Conservation (phyloP, 164 flowering plant species). For the Annona cherimola region DNA sequence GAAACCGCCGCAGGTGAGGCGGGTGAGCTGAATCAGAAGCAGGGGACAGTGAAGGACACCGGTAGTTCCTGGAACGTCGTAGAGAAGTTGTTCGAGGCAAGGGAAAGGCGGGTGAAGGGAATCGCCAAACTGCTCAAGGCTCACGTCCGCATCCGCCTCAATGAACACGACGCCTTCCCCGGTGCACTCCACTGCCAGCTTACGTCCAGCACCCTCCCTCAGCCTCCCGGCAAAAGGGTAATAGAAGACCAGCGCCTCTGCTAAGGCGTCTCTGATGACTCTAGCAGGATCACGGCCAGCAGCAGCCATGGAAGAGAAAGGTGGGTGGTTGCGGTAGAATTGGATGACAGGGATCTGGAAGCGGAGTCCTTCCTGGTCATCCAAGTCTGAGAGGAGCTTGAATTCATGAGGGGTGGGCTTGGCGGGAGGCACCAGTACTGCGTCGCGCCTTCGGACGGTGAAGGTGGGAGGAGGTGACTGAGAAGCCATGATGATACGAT, state of each 20-base stretch:
- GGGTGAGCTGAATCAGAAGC: constrained; percentile 34
- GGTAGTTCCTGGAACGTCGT: constrained; percentile 38
- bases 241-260: constrained; percentile 28
- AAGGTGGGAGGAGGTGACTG: neutral
- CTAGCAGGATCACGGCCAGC: constrained; percentile 23
- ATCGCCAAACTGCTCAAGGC: constrained; percentile 28
- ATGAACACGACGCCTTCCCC: constrained; percentile 26
- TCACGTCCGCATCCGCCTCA: constrained; percentile 23
- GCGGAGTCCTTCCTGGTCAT: constrained; percentile 31
- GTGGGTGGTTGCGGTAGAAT: constrained; percentile 11
- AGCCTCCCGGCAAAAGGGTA: constrained; percentile 33
- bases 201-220: constrained; percentile 19
- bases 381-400: constrained; percentile 32
- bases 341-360: constrained; percentile 20
- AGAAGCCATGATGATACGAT: neutral
- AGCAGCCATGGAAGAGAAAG: no score
- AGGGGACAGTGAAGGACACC: constrained; percentile 23
- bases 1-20: constrained; percentile 40
- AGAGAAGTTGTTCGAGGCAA: constrained; percentile 32
- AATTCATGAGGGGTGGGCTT: constrained; percentile 25
- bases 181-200: constrained; percentile 24
- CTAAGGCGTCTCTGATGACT: constrained; percentile 22
- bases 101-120: constrained; percentile 44
- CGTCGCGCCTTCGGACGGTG: neutral
- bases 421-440: constrained; percentile 19